Conservation (phyloP, 2,329 filamentous ascomycete genomes). For the Pseudocercospora macadamiae region DNA sequence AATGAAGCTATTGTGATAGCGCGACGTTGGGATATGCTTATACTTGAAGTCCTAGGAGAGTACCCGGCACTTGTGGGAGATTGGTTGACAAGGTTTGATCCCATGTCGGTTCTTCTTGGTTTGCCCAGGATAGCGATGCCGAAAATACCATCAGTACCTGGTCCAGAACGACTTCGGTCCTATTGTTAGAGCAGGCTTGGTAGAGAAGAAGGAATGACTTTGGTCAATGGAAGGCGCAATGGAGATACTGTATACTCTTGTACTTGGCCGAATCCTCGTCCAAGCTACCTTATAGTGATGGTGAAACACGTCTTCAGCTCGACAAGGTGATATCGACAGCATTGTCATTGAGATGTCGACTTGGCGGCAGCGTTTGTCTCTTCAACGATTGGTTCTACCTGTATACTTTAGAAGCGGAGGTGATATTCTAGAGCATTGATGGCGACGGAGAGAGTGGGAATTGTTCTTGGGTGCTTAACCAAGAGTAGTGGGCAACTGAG, state of each 20-base stretch:
- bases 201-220: neutral
- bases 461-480: slow-evolving; percentile 7
- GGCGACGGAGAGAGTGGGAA: slow-evolving; percentile 5
- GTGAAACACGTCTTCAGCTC: neutral
- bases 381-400: neutral
- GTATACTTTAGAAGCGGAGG: slow-evolving; percentile 8
- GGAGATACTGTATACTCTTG: neutral
- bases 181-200: neutral
- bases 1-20: neutral
- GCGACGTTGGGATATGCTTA: slow-evolving; percentile 1
- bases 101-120: slow-evolving; percentile 1
- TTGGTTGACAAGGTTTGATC: neutral
- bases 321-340: neutral
- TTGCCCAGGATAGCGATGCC: neutral
- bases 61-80: neutral
- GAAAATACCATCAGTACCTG: neutral
- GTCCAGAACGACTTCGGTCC: neutral
- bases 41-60: neutral
- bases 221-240: neutral
- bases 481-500: slow-evolving; percentile 8
- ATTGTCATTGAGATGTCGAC: neutral
- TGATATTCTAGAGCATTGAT: neutral
- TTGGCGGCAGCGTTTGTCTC: neutral
- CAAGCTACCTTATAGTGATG: no score
- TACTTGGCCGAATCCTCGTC: neutral